Evolutionary conservation across 2,329 filamentous ascomycete species (phyloP).

Genomic region (Pestalotiopsis sp.): DNA sequence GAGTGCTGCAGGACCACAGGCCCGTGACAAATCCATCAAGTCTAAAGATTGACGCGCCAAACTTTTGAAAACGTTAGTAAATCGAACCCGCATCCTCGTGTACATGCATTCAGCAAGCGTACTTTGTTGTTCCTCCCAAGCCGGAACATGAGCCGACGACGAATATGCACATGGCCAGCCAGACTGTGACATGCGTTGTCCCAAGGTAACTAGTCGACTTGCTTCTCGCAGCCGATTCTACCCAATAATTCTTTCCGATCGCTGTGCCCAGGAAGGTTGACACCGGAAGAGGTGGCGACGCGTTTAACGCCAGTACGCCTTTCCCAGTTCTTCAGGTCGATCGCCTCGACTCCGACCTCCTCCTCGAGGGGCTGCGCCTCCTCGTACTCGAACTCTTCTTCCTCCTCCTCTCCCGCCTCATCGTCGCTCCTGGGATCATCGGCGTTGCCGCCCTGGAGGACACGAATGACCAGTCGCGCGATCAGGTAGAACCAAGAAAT

Average conservation of each 20-base stretch:
- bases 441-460: slow-evolving; percentile 75
- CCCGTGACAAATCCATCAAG: slow-evolving; percentile 19
- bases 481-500: slow-evolving; percentile 92
- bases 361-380: slow-evolving; percentile 66
- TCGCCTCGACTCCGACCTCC: slow-evolving; percentile 74
- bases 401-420: slow-evolving; percentile 70
- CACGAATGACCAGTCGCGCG: slow-evolving; percentile 77
- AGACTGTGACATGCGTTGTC: background rate
- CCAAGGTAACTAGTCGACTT: slow-evolving; percentile 50
- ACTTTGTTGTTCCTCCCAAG: background rate
- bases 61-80: slow-evolving; percentile 21
- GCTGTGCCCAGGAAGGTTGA: slow-evolving; percentile 71
- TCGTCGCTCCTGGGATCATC: slow-evolving; percentile 90
- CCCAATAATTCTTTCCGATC: slow-evolving; percentile 82
- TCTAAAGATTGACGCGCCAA: slow-evolving; percentile 23
- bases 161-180: background rate
- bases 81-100: slow-evolving; percentile 15
- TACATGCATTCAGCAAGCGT: slow-evolving; percentile 5
- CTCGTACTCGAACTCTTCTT: slow-evolving; percentile 56
- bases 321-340: slow-evolving; percentile 69
- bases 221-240: slow-evolving; percentile 83
- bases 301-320: slow-evolving; percentile 59
- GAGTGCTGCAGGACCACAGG: slow-evolving; percentile 18
- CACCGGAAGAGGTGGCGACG: slow-evolving; percentile 54
- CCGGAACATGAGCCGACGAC: background rate